Base-by-base conservation (phyloP, 768 basidiomycete species). In the Lentinula sp. region DNA sequence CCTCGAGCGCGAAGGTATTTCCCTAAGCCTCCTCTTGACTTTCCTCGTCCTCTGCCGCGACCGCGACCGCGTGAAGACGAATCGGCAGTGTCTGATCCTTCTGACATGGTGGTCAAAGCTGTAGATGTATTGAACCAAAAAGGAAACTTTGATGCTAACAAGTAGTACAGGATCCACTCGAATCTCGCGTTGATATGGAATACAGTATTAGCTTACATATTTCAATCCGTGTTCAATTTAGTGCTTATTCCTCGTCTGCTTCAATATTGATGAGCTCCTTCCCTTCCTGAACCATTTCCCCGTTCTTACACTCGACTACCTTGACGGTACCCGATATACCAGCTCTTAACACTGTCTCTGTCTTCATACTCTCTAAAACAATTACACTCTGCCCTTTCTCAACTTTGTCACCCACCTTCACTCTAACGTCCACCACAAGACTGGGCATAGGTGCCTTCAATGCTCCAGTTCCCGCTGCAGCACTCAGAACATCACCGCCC, bases 361-460 rank as follows among this genome's bases (percentile, higher is more conserved):
- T 97, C 84, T 98, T 98, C 95, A 97, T 98, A 69, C 94, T 96
- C 75, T 96, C 95, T 68, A 96, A 74, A 5, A 95, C 84, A 34
- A 94, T 85, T 8, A 93, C 80, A 7, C 83, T 84, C 68, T 95
- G 89, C 0, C 92, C 93, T 68, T 83, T 86, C 73, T 88, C 86
- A 43, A 97, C 90, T 13, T 72, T 76, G 56, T 95, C 89, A 4
- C 94, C 95, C 1, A 82, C 76, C 61, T 79, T 80, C 37, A 95
- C 94, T 16, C 81, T 81, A 55, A 97, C 88, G 59, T 96, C 93
- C 4, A 97, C 94, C 1, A 97, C 88, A 54, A 94, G 80, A 70
- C 92, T 92, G n/a, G 94, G 94, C 91, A 94, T 94, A 13, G 95
- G 94, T 4, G 91, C 90, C 62, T 84, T 82, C 65, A 93, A 70